phyloP scores from a whole-genome alignment of 1,284 basidiomycete genomes.

The Lentinula novae-zelandiae region DNA sequence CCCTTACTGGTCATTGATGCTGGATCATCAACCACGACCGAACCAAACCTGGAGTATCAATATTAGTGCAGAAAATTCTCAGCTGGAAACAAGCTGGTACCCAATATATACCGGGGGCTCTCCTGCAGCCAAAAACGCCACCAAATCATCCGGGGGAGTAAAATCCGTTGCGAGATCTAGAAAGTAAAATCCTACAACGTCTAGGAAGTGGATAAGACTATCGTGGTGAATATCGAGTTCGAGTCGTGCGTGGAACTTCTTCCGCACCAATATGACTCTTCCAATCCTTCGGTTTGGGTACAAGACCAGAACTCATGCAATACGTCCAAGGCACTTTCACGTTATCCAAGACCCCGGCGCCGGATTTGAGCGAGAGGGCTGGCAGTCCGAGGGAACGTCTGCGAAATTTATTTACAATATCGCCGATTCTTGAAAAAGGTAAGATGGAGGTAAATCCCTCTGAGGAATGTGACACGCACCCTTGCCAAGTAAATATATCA shows the following conservation, averaged over 20 bases:
- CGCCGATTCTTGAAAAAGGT: conserved; percentile 41
- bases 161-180: conserved; percentile 48
- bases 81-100: conserved; percentile 24
- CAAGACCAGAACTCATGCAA: conserved; percentile 61
- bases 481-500: conserved; percentile 56
- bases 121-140: conserved; percentile 46
- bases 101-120: conserved; percentile 60
- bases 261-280: conserved; percentile 52
- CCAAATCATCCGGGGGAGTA: conserved; percentile 42
- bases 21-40: conserved; percentile 61
- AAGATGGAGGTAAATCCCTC: conserved; percentile 1
- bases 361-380: conserved; percentile 42
- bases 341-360: conserved; percentile 52
- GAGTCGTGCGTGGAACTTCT: neutral
- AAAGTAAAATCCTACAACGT: conserved; percentile 67
- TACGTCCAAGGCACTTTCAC: conserved; percentile 69
- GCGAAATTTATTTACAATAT: conserved; percentile 60
- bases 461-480: conserved; percentile 30
- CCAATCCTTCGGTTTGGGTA: conserved; percentile 65
- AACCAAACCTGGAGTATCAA: conserved; percentile 47
- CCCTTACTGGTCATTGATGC: conserved; percentile 45
- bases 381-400: conserved; percentile 46
- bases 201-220: conserved; percentile 26
- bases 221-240: neutral
- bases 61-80: neutral